Conservation (phyloP, 2,329 filamentous ascomycete species). For the Alternaria sp. region DNA sequence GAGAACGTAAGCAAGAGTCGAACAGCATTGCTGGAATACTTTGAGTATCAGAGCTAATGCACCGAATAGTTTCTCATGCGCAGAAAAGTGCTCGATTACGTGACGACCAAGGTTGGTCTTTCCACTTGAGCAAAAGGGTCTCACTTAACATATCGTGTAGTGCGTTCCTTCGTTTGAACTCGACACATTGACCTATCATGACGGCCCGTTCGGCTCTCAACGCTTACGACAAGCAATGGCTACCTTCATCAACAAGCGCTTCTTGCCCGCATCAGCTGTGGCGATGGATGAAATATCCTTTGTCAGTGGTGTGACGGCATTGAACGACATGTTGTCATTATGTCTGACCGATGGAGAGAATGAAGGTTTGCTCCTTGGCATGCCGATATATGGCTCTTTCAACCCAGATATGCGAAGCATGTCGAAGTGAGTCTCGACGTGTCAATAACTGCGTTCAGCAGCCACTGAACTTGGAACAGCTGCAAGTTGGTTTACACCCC, state of each 20-base stretch:
- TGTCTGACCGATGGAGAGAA: slow-evolving; percentile 7
- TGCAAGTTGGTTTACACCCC: slow-evolving; percentile 7
- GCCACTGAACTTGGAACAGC: neutral
- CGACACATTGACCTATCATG: slow-evolving; percentile 7
- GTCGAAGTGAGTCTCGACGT: slow-evolving; percentile 1
- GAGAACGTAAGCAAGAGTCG: slow-evolving; percentile 1
- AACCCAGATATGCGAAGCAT: slow-evolving; percentile 7
- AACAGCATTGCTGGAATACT: neutral
- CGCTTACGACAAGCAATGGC: slow-evolving; percentile 7
- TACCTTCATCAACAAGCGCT: slow-evolving; percentile 5
- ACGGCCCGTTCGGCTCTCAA: slow-evolving; percentile 5
- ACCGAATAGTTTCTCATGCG: slow-evolving; percentile 5
- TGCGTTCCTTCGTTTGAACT: neutral
- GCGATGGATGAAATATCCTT: slow-evolving; percentile 4
- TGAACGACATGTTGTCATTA: slow-evolving; percentile 9
- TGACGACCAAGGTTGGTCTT: slow-evolving; percentile 8
- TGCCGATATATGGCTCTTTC: slow-evolving; percentile 12
- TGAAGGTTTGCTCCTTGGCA: slow-evolving; percentile 9
- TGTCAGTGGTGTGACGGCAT: slow-evolving; percentile 3
- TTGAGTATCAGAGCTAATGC: neutral
- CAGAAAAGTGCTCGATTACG: neutral
- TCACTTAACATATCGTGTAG: neutral
- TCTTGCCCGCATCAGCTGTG: slow-evolving; percentile 1
- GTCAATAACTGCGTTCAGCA: neutral
- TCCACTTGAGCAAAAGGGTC: neutral